These are phyloP conservation scores for Parachaetomium inaequale DNA, from an alignment of 495 filamentous ascomycete species.

Conservation along the genomic window DNA sequence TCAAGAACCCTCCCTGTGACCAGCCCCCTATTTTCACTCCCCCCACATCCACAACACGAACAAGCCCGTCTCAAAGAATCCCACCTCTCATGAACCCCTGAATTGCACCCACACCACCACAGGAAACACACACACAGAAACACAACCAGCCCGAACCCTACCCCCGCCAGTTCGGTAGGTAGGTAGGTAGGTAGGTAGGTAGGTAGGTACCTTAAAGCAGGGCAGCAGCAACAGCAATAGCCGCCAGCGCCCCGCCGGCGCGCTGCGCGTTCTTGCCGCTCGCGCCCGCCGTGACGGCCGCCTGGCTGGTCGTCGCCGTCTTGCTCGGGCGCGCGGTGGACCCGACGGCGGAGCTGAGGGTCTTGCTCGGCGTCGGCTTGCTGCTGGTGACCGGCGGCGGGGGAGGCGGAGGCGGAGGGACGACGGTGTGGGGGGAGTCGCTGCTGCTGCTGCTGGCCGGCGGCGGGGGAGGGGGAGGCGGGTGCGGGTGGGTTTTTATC, in stretches of 20 bases:
- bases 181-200: no score
- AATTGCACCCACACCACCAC: neutral
- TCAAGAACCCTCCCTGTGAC: neutral
- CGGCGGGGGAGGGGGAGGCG: constrained; percentile 18
- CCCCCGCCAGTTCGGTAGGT: no score
- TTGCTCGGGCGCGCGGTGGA: constrained; percentile 17
- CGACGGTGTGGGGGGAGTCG: constrained; percentile 6
- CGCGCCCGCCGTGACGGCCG: constrained; percentile 33
- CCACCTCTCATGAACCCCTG: neutral
- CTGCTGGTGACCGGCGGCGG: constrained; percentile 13
- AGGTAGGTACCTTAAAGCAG: constrained; percentile 33
- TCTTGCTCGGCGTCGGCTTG: constrained; percentile 11
- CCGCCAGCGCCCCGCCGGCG: constrained; percentile 36
- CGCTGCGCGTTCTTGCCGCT: constrained; percentile 23
- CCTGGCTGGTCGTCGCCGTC: constrained; percentile 18
- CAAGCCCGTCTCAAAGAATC: neutral
- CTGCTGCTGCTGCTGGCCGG: constrained; percentile 3
- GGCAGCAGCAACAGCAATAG: constrained; percentile 32
- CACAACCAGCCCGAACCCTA: no score
- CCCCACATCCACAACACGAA: neutral
- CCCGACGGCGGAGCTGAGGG: constrained; percentile 11
- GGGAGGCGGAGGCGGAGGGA: constrained; percentile 22
- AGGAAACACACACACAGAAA: neutral
- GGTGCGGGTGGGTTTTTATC: constrained; percentile 15
- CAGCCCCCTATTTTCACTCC: neutral